Conservation (phyloP, 169 alveolate species). For the Perkinsus chesapeaki region DNA sequence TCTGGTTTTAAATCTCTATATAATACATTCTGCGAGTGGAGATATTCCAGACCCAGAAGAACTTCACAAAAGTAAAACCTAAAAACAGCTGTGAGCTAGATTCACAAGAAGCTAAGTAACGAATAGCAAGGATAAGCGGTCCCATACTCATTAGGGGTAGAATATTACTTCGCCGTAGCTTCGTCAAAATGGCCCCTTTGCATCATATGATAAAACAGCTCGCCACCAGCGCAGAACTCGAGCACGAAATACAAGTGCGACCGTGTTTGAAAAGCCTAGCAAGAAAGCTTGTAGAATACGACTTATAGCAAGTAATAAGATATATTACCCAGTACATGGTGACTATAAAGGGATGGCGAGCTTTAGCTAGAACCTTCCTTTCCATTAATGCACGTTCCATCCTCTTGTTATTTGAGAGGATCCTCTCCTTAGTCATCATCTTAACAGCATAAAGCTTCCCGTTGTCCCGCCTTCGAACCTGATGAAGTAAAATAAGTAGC, state of each 20-base stretch:
- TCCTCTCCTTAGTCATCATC: slow-evolving; percentile 53
- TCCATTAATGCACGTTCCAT: slow-evolving; percentile 73
- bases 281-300: neutral
- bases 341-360: slow-evolving; percentile 73
- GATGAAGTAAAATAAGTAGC: neutral
- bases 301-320: neutral
- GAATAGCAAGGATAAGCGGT: too few species aligned
- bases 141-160: too few species aligned
- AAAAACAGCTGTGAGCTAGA: neutral
- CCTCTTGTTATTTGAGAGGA: slow-evolving; percentile 53
- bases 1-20: slow-evolving; percentile 25
- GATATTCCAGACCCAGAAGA: slow-evolving; percentile 35
- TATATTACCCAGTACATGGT: neutral
- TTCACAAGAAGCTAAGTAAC: neutral
- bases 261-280: slow-evolving; percentile 52
- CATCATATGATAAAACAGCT: slow-evolving; percentile 44
- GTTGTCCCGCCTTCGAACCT: slow-evolving; percentile 49
- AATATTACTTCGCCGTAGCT: neutral
- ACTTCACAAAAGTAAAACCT: slow-evolving; percentile 61
- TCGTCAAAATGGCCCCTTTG: slow-evolving; percentile 32
- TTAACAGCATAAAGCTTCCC: slow-evolving; percentile 60
- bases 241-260: slow-evolving; percentile 48
- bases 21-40: slow-evolving; percentile 20
- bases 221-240: slow-evolving; percentile 66
- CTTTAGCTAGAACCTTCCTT: slow-evolving; percentile 66